Evolutionary conservation across 2,329 filamentous ascomycete species (phyloP), one percentile per base, ranked within the genome.

Genomic region (Aspergillus transmontanensis): DNA sequence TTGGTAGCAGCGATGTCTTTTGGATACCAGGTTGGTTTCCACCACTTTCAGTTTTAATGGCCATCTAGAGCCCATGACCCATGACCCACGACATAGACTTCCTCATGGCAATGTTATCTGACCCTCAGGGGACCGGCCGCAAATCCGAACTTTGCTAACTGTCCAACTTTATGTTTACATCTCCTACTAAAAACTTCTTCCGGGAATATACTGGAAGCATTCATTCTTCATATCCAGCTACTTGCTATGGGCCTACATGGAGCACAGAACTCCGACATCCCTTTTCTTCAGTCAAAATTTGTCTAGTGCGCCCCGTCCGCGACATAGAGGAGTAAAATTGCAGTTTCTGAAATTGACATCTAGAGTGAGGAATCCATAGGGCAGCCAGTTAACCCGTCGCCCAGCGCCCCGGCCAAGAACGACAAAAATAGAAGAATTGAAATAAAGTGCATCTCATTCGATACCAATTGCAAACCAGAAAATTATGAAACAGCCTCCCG

Each of bases 1-100:
- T 58, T 63, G 63, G 59, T 34, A 60, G 64, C 65, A 57, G 60
- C 32, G 60, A 63, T 53, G 14, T 45, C 45, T 45, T 59, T 14
- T 28, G 28, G 56, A 55, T 57, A 50, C 14, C 39, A 41, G 19
- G 19, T 10, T 61, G 30, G 34, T 23, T 53, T 58, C 51, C 21
- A n/a, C 10, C 19, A 51, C 28, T 48, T 23, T 48, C 45, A 26
- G 45, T 6, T 26, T 26, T 48, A 12, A 48, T 26, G 45, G 14
- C 43, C n/a, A 46, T 21, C 4, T 23, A 46, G 43, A 48, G 21
- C 23, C 23, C 23, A 48, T 23, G 45, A 26, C n/a, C 21, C 11
- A 48, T 7, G 45, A 36, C 34, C 34, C 12, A 36, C 34, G 32
- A 28, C 23, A 48, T 26, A 48, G 23, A 28, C 12, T 16, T 28